Percentiles rank a stretch among this genome's conserved stretches.
Conservation (phyloP, 2,329 filamentous ascomycete genomes). For the Colletotrichum endophyticum region DNA sequence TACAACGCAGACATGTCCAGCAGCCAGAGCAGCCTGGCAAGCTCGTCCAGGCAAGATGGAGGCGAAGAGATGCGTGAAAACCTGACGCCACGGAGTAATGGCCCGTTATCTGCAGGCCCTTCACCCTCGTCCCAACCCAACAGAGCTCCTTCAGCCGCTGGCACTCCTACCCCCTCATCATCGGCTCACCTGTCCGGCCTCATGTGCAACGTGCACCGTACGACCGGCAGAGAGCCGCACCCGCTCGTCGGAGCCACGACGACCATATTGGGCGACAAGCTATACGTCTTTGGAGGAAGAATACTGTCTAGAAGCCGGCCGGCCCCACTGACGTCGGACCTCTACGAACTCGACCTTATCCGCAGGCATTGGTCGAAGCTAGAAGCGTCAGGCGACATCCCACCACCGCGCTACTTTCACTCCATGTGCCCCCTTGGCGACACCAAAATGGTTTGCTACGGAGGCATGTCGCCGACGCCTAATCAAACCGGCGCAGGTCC, state of each 20-base stretch:
- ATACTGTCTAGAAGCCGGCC: conserved; percentile 84
- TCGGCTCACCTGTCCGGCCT: conserved; percentile 68
- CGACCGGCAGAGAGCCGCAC: conserved; percentile 89
- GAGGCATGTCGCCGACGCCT: conserved; percentile 89
- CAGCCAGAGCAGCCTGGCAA: conserved; percentile 22
- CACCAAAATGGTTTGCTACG: conserved; percentile 96
- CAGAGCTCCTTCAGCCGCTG: conserved; percentile 40
- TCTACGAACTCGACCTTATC: conserved; percentile 93
- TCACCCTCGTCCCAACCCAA: conserved; percentile 56
- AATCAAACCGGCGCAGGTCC: conserved; percentile 50
- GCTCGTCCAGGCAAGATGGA: conserved; percentile 40
- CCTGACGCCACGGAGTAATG: conserved; percentile 56
- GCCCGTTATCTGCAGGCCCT: conserved; percentile 59
- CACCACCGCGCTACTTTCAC: conserved; percentile 94
- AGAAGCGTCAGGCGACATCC: conserved; percentile 82
- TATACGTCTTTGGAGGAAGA: conserved; percentile 95
- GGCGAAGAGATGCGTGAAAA: conserved; percentile 51
- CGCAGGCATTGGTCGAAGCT: conserved; percentile 92
- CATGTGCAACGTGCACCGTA: conserved; percentile 78
- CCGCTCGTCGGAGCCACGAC: conserved; percentile 94
- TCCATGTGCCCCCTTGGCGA: conserved; percentile 93
- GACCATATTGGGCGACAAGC: conserved; percentile 90
- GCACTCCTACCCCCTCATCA: conserved; percentile 50
- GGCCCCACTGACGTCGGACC: conserved; percentile 80
- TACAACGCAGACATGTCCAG: conserved; percentile 41